Conservation (phyloP, 306 rosid genomes). For the Dryas alaskensis region DNA sequence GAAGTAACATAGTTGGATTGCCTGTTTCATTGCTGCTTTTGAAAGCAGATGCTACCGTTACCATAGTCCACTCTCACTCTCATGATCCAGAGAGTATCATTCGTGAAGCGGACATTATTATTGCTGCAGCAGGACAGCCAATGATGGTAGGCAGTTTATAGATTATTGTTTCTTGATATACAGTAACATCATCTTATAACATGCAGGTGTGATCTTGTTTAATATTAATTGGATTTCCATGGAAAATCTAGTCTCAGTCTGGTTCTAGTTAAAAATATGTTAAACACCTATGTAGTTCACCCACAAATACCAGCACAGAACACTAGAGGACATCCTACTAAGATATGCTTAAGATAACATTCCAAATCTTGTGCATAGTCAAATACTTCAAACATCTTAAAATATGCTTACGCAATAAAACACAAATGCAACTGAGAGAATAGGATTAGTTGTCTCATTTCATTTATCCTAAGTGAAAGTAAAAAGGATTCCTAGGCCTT, state of each 20-base stretch:
- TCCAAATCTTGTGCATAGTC: neutral
- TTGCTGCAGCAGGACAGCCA: conserved; percentile 95
- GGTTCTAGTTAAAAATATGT: neutral
- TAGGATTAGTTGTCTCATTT: neutral
- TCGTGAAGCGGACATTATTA: conserved; percentile 77
- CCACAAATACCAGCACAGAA: neutral
- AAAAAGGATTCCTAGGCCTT: neutral
- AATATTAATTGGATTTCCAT: neutral
- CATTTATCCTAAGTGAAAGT: neutral
- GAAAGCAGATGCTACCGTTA: conserved; percentile 86
- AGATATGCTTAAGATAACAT: no score
- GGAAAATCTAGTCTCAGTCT: neutral
- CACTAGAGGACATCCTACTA: neutral
- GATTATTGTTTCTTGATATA: conserved; percentile 5
- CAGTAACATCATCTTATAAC: neutral
- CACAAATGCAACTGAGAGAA: neutral
- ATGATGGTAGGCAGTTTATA: conserved; percentile 53
- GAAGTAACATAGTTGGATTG: conserved; percentile 92
- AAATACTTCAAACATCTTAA: neutral
- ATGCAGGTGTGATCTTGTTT: neutral
- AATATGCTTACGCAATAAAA: neutral
- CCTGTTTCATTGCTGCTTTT: conserved; percentile 83
- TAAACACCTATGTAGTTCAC: neutral
- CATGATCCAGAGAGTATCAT: conserved; percentile 58
- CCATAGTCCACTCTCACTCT: conserved; percentile 72